These are phyloP conservation scores for Lasiodiplodia theobromae DNA, from an alignment of 2,329 filamentous ascomycete genomes.

Conservation along the genomic window DNA sequence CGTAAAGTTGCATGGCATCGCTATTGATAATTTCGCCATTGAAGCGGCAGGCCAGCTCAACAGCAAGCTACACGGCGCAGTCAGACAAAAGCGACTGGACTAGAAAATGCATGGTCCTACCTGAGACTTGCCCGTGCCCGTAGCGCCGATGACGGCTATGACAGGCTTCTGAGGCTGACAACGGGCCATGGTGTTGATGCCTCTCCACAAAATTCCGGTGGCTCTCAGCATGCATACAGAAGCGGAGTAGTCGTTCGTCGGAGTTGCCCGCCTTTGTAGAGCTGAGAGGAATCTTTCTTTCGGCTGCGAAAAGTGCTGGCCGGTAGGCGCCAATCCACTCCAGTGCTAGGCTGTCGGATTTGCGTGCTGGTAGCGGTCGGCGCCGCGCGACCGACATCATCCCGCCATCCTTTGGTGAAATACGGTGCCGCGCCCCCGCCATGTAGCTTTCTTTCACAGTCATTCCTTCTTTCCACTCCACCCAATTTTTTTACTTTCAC, in stretches of 20 bases:
- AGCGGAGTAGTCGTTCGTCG: background rate
- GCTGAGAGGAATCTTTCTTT: background rate
- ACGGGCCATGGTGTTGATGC: conserved; percentile 19
- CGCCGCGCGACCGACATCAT: conserved; percentile 13
- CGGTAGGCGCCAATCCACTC: background rate
- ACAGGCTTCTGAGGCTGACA: conserved; percentile 60
- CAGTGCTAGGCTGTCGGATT: background rate
- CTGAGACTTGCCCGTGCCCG: conserved; percentile 92
- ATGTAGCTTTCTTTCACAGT: background rate
- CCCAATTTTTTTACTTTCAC: background rate
- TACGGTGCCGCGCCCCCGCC: conserved; percentile 7
- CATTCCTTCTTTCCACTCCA: background rate
- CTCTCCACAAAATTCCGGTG: conserved; percentile 5
- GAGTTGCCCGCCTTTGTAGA: background rate
- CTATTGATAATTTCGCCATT: conserved; percentile 96
- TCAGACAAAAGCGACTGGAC: conserved; percentile 40
- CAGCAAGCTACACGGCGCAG: conserved; percentile 72
- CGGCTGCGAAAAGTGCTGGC: background rate
- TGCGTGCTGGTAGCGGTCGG: background rate
- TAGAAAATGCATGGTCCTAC: conserved; percentile 55
- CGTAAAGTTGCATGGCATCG: conserved; percentile 98
- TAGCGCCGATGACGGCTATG: conserved; percentile 85
- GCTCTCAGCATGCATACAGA: conserved; percentile 19
- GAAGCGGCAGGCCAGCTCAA: conserved; percentile 82
- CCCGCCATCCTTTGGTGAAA: conserved; percentile 6